Base-by-base conservation (phyloP, 129 eudicot genomes). In the Tagetes patula region DNA sequence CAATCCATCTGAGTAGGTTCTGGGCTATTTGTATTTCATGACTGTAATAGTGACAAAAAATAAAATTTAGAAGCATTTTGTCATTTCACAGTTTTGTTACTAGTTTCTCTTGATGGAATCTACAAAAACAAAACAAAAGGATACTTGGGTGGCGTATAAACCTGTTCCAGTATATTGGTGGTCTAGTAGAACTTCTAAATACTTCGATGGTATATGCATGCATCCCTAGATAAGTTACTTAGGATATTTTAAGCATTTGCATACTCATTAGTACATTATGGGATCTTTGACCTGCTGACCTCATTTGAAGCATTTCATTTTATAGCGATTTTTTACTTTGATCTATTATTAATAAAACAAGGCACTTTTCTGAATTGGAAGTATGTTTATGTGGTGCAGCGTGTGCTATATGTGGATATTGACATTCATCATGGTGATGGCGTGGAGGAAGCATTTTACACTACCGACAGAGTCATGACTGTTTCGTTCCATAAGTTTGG, bases 371-470 rank as follows among this genome's bases (percentile, higher is more conserved):
- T 61, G 67, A 61, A 43, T 61, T 36, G 45, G 67, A 61, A 55
- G 8, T 58, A 41, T 56, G 55, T 50, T 72, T 64, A 53, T 73
- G 4, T 77, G 49, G 36, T 84, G 90, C 92, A 92, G 93, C 96
- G 98, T 62, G 98, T 94, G 50, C 65, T 94, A 50, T 94, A 94
- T 31, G 98, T 94, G 8, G 98, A 94, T 80, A 94, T 94, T 58
- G 98, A 94, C 84, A 90, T 94, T 73, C 98, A 94, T 80, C 98
- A 94, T 34, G 98, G 98, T 49, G 98, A 94, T 71, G 98, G 98
- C 64, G 98, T 94, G 47, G 98, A 94, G 83, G 98, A 94, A 82
- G 98, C 98, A 34, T 94, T 94, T 72, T 94, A 94, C 73, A 85
- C 89, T 14, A 94, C 98, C 1, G 96, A 94, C 73, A 81, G 98